Evolutionary conservation across 164 flowering plant species (phyloP), one percentile per base, ranked within the genome.

Genomic region (Vitis riparia): DNA sequence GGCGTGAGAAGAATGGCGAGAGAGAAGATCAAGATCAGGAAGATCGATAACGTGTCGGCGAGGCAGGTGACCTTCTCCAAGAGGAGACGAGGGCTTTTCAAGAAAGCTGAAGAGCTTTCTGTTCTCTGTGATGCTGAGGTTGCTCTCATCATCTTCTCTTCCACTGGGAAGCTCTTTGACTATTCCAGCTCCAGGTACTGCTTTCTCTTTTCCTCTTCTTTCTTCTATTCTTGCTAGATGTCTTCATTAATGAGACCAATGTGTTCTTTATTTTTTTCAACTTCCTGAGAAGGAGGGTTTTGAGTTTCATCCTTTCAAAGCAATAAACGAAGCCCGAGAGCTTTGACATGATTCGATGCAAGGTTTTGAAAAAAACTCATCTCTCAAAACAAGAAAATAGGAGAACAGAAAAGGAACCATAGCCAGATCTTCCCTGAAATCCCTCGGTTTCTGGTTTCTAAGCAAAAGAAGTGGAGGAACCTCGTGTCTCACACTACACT

Each of bases 121-220:
- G 80, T 79, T 60, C 77, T 81, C 3, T 81, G 84, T 19, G 84
- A 81, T 57, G 81, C 81, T 32, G 81, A 81, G 55, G 71, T 82
- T 49, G 85, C 82, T 50, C 71, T 82, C 71, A 72, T 82, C 73
- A 70, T 82, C 56, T 82, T 82, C 78, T 82, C 85, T 2, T 75
- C 85, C 16, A 79, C 85, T 17, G 81, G 85, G 16, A 82, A 82
- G 75, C 83, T 82, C 67, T 82, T 82, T 55, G 75, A 82, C 66
- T 82, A n/a, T 53, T 75, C 81, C 7, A 82, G 76, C 78, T 73
- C 85, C 16, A 82, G 81, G 83, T 82, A 74, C 12, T 0, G 5
- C 49, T 19, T 3, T 48, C 4, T 37, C 57, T 17, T 27, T 53
- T 10, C 17, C 49, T 56, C 4, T 32, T 2, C n/a, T 47, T 9